Evolutionary conservation across 2,329 filamentous ascomycete genomes (phyloP).

Genomic region (Monosporascus sp.): DNA sequence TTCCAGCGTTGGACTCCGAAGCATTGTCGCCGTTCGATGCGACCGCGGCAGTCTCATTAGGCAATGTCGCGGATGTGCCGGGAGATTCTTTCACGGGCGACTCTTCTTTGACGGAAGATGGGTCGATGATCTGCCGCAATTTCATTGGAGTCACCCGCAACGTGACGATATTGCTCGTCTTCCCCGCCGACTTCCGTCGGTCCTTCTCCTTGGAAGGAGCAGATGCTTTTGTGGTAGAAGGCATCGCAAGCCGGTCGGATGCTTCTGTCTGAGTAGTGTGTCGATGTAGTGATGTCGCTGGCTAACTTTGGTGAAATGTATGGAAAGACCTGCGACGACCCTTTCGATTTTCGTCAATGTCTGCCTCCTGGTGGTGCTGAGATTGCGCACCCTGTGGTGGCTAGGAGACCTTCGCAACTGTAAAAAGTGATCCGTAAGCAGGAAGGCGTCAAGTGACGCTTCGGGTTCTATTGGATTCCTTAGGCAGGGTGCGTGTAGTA

Average conservation of each 20-base stretch:
- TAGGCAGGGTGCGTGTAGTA: too few relatives aligned
- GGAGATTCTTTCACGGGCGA: constrained; percentile 44
- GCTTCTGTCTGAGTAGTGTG: background rate
- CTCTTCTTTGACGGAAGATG: constrained; percentile 38
- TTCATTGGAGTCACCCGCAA: constrained; percentile 46
- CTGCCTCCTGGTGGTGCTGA: background rate
- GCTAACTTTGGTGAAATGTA: background rate
- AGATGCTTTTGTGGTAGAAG: constrained; percentile 30
- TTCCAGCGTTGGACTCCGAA: constrained; percentile 55
- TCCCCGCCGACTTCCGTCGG: constrained; percentile 36
- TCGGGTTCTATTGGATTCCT: too few relatives aligned
- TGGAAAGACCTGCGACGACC: background rate
- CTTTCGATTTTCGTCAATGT: background rate
- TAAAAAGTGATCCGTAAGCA: too few relatives aligned
- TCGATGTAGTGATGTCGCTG: background rate
- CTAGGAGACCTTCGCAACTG: too few relatives aligned
- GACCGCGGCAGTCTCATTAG: constrained; percentile 28
- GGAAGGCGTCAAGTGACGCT: too few relatives aligned
- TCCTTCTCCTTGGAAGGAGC: constrained; percentile 38
- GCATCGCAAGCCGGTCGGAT: constrained; percentile 24
- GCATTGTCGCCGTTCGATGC: constrained; percentile 50
- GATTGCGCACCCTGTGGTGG: background rate
- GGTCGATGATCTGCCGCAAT: constrained; percentile 46
- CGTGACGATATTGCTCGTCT: constrained; percentile 39
- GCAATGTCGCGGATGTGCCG: constrained; percentile 34